Base-by-base conservation (phyloP, 2,329 filamentous ascomycete species). In the Stemphylium lycopersici region DNA sequence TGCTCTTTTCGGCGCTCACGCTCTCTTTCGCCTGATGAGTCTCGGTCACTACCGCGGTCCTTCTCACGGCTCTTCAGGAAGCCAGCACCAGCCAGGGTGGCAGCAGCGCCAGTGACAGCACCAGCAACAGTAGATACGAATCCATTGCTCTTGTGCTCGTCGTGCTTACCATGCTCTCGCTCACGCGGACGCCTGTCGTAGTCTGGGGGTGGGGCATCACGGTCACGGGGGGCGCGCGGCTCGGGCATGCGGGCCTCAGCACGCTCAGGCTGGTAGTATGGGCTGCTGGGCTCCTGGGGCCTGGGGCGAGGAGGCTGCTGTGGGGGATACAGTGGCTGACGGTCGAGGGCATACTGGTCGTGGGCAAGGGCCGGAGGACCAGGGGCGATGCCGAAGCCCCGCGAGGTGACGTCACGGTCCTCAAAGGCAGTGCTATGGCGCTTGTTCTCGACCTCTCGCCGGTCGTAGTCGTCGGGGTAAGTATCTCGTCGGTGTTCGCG, bases 371-470 rank as follows among this genome's bases (percentile, higher is more conserved):
- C 42, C 8, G 61, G 50, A 20, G 51, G 58, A 5, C 54, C 60
- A 5, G 68, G 59, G 1, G 71, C 67, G 56, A 81, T 80, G 47
- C 80, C 80, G 52, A 82, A 82, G 6, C 80, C 80, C 50, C 80
- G 74, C 4, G 73, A 66, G 24, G 77, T 74, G 3, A 82, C 76
- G 31, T 79, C 77, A 29, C 68, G 69, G 56, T 82, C 80, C 37
- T 76, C 72, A 52, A 70, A 77, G 22, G 63, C 26, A 3, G 65
- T 59, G 56, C 38, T 58, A 64, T 78, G 65, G 44, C 76, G 75
- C 62, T 76, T 63, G 62, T 68, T 63, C 37, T 74, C 71, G 43
- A 73, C 73, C 13, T 75, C 73, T 46, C 73, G 74, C 43, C 78
- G 75, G 18, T 79, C 77, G 54, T 79, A 77, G 8, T 79, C 76